Percentiles rank a stretch among this genome's conserved stretches.
These are phyloP conservation scores for Pseudonitzschia multiseries DNA, from an alignment of 108 stramenopile genomes.

Conservation along the genomic window DNA sequence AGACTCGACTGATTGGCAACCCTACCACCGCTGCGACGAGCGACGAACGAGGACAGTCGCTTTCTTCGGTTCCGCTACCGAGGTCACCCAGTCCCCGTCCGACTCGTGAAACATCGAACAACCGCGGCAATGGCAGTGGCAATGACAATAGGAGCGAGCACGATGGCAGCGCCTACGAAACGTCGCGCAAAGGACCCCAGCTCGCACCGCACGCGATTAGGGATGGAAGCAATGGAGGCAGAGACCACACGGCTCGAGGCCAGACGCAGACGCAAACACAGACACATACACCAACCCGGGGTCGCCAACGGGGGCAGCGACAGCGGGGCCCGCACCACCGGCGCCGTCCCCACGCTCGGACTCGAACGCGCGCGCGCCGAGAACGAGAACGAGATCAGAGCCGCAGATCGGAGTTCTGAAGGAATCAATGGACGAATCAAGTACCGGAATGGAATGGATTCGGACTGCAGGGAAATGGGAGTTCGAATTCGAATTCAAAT, in stretches of 20 bases:
- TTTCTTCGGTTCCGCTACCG: not conserved
- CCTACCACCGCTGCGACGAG: not conserved
- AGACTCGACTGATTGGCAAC: not conserved
- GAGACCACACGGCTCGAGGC: not conserved
- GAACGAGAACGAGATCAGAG: too few species aligned
- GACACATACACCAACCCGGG: not conserved
- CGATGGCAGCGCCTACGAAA: not conserved
- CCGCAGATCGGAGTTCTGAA: not conserved
- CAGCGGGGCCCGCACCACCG: not conserved
- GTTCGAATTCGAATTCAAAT: too few species aligned
- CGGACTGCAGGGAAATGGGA: too few species aligned
- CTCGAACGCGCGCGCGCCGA: not conserved
- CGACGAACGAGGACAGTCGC: not conserved
- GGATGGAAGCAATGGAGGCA: not conserved
- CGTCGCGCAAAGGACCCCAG: not conserved
- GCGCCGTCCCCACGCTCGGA: not conserved
- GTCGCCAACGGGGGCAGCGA: not conserved
- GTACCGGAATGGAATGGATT: too few species aligned
- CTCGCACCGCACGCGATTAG: not conserved
- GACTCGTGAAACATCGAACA: not conserved
- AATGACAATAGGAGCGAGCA: too few species aligned
- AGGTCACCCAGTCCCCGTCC: constrained; percentile 2
- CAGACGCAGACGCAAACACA: not conserved
- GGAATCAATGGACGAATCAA: too few species aligned
- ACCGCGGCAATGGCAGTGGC: not conserved